Conservation (phyloP, 2,329 filamentous ascomycete species). For the Exophiala calicioides region DNA sequence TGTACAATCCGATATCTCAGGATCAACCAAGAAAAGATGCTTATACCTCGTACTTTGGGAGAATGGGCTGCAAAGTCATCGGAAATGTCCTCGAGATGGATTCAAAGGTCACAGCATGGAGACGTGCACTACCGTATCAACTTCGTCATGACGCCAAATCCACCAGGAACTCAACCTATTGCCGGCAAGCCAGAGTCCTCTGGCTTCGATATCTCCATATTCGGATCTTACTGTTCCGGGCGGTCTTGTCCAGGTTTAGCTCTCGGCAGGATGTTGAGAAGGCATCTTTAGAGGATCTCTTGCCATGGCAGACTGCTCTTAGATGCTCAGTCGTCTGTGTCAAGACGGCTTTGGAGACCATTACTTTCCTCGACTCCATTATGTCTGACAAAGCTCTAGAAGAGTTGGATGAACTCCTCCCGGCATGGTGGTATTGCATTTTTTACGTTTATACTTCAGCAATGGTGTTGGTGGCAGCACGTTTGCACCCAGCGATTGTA, state of each 20-base stretch:
- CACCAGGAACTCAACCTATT: not conserved
- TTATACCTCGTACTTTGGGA: slow-evolving; percentile 13
- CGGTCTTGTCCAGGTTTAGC: slow-evolving; percentile 18
- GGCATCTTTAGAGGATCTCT: not conserved
- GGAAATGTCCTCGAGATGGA: slow-evolving; percentile 18
- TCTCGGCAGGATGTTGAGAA: not conserved
- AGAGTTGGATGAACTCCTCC: slow-evolving; percentile 34
- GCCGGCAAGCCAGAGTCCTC: slow-evolving; percentile 17
- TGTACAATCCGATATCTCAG: slow-evolving; percentile 10
- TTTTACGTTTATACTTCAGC: slow-evolving; percentile 41
- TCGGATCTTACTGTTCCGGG: slow-evolving; percentile 20
- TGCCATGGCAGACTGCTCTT: slow-evolving; percentile 13
- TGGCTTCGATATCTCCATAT: slow-evolving; percentile 14
- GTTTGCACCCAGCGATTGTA: slow-evolving; percentile 23
- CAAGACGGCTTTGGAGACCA: slow-evolving; percentile 37
- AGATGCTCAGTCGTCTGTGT: slow-evolving; percentile 40
- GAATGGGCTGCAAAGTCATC: slow-evolving; percentile 7
- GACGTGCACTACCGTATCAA: slow-evolving; percentile 5
- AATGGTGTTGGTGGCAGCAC: slow-evolving; percentile 38
- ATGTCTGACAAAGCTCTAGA: slow-evolving; percentile 7
- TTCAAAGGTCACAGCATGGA: slow-evolving; percentile 11
- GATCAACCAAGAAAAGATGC: not conserved
- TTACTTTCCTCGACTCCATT: slow-evolving; percentile 35
- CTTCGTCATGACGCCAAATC: not conserved
- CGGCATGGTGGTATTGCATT: slow-evolving; percentile 43